Base-by-base conservation (phyloP, 805 yeast genomes). In the Candida nanaspora region DNA sequence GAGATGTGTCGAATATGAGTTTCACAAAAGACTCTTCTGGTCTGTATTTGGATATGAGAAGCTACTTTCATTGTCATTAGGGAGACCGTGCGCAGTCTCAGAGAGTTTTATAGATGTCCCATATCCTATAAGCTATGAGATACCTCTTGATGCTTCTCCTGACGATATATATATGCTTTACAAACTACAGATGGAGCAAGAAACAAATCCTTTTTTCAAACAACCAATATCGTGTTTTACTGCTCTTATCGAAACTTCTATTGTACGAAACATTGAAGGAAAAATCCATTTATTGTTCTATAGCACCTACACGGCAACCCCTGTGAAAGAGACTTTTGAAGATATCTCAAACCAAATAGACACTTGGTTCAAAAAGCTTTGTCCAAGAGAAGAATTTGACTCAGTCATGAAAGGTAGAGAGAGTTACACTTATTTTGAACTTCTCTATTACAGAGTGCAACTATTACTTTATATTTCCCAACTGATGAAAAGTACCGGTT, bases 11-110 rank as follows among this genome's bases (percentile, higher is more conserved):
- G 44, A 42, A 11, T 48, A 51, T 31, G 55, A 51, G 36, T 49
- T 51, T 28, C 45, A 43, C 14, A 51, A 51, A 34, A 45, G 50
- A 20, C 44, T 51, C 7, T 50, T 51, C 29, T 51, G 55, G 55
- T 49, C 55, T 2, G 48, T 51, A 4, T 51, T 47, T 33, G 37
- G 42, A 19, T 48, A 47, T 34, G 55, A 51, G 27, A 49, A 45
- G 25, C 39, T 49, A 16, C 29, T 51, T 10, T 48, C 53, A 3
- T 36, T 48, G 9, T 49, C 55, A n/a, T 33, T 49, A 21, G 55
- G 55, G 8, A 41, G 53, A 25, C 55, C 55, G 2, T 50, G 48
- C n/a, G 46, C 48, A 2, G 41, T 51, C n/a, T 44, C 46, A 23
- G 55, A 51, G 32, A 39, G 42, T 20, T 49, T 46, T 29, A 46